These are phyloP conservation scores for Aspergillus fumigatus DNA, from an alignment of 2,329 filamentous ascomycete species.

Conservation along the genomic window DNA sequence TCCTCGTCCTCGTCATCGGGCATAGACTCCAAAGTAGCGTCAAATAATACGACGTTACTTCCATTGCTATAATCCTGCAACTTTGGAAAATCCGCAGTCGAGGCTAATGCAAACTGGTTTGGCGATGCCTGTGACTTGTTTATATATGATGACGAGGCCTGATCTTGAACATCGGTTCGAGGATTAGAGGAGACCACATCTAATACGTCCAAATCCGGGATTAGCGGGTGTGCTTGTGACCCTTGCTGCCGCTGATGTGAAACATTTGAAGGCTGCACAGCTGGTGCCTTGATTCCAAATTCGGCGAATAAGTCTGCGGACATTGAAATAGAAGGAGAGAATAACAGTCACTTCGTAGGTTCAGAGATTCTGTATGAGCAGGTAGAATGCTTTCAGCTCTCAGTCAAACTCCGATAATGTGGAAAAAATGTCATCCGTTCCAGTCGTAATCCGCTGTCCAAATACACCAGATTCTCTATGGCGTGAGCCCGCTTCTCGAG, in stretches of 20 bases:
- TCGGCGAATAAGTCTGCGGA: slow-evolving; percentile 52
- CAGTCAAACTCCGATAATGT: not conserved
- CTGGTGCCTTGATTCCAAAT: slow-evolving; percentile 35
- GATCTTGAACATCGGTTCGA: slow-evolving; percentile 1
- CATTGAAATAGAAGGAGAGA: slow-evolving; percentile 33
- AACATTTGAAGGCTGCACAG: slow-evolving; percentile 13
- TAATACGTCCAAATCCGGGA: slow-evolving; percentile 18
- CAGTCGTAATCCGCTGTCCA: not conserved
- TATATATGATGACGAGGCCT: not conserved
- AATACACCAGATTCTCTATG: not conserved
- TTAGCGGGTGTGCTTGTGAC: slow-evolving; percentile 16
- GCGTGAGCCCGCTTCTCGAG: not conserved
- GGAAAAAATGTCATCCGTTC: not conserved
- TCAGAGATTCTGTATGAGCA: not conserved
- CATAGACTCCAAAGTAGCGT: slow-evolving; percentile 43
- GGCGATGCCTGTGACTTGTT: not conserved
- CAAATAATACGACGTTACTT: slow-evolving; percentile 61
- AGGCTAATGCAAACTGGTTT: slow-evolving; percentile 8
- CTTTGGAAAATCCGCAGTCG: slow-evolving; percentile 9
- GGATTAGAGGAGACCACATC: slow-evolving; percentile 12
- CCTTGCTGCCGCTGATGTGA: slow-evolving; percentile 6
- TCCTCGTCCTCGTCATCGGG: slow-evolving; percentile 34
- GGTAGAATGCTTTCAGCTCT: not conserved
- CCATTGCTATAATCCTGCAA: slow-evolving; percentile 23
- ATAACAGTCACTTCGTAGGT: not conserved